A percentile compares a stretch with the other conserved stretches of the same genome.
These are phyloP conservation scores for Pyrenochaeta sp. DNA, from an alignment of 2,329 filamentous ascomycete species.

Conservation along the genomic window DNA sequence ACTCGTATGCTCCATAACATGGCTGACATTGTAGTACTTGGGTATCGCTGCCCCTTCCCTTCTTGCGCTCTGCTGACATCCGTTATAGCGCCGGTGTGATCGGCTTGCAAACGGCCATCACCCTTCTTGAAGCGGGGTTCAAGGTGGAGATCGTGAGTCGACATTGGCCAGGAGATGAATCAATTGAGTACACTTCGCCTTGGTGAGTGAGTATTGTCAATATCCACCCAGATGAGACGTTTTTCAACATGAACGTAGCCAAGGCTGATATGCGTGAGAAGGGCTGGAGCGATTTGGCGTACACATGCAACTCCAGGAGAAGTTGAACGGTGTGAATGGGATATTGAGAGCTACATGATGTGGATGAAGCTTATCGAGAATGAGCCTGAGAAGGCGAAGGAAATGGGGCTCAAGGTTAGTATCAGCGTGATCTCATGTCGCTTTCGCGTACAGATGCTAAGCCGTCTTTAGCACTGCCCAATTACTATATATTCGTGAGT, in stretches of 20 bases:
- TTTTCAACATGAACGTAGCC: not conserved
- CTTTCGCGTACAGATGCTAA: not conserved
- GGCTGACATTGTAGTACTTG: not conserved
- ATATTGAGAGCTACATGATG: constrained; percentile 53
- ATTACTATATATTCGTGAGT: constrained; percentile 5
- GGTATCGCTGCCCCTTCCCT: not conserved
- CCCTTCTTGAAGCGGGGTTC: constrained; percentile 52
- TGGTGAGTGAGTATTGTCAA: constrained; percentile 33
- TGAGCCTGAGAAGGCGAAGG: constrained; percentile 31
- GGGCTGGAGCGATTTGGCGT: constrained; percentile 59
- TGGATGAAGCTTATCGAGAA: constrained; percentile 48
- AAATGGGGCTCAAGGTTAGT: constrained; percentile 30
- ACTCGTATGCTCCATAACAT: not conserved
- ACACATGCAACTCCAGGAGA: constrained; percentile 48
- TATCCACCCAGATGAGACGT: not conserved
- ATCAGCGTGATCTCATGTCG: not conserved
- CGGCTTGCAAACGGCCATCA: constrained; percentile 57
- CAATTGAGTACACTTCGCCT: constrained; percentile 55
- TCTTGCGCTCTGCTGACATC: not conserved
- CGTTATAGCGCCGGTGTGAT: constrained; percentile 55
- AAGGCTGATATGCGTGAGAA: not conserved
- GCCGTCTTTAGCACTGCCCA: constrained; percentile 1
- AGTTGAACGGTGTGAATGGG: constrained; percentile 49
- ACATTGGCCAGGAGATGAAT: constrained; percentile 53
- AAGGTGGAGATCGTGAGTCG: constrained; percentile 54